These are phyloP conservation scores for Phytophthora brassicae DNA, from an alignment of 352 stramenopile genomes.

Conservation along the genomic window DNA sequence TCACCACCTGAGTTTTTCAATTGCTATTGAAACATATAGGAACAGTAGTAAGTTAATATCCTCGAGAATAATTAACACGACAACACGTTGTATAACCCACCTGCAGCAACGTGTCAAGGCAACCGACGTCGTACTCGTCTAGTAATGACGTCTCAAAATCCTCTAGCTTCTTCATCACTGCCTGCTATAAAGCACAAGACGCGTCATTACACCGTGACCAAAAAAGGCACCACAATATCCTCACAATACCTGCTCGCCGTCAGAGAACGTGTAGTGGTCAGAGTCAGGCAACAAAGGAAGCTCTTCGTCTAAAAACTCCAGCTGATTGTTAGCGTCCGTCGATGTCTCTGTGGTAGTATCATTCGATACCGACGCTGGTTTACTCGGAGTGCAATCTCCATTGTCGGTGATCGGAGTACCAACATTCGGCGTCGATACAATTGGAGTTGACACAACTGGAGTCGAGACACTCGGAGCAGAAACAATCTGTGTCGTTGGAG, in stretches of 20 bases:
- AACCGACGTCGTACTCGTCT: constrained; percentile 86
- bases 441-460: constrained; percentile 5
- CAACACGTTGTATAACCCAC: constrained; percentile 15
- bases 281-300: constrained; percentile 68
- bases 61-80: neutral
- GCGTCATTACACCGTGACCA: constrained; percentile 27
- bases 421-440: constrained; percentile 1
- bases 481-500: constrained; percentile 1
- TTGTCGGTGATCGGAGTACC: constrained; percentile 1
- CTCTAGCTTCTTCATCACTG: constrained; percentile 88
- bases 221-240: constrained; percentile 13
- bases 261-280: constrained; percentile 70
- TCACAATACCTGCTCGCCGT: constrained; percentile 75
- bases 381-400: constrained; percentile 1
- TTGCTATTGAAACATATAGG: constrained; percentile 35
- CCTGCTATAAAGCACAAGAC: constrained; percentile 51
- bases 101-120: constrained; percentile 82
- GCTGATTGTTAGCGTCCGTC: constrained; percentile 26
- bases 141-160: constrained; percentile 88
- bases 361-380: neutral
- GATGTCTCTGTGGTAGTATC: constrained; percentile 7
- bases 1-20: constrained; percentile 57
- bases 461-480: constrained; percentile 5
- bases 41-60: neutral
- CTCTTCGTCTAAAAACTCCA: constrained; percentile 79